A percentile compares a stretch with the other conserved stretches of the same genome.
Conservation (phyloP, 805 yeast genomes). For the Wickerhamiella occidentalis region DNA sequence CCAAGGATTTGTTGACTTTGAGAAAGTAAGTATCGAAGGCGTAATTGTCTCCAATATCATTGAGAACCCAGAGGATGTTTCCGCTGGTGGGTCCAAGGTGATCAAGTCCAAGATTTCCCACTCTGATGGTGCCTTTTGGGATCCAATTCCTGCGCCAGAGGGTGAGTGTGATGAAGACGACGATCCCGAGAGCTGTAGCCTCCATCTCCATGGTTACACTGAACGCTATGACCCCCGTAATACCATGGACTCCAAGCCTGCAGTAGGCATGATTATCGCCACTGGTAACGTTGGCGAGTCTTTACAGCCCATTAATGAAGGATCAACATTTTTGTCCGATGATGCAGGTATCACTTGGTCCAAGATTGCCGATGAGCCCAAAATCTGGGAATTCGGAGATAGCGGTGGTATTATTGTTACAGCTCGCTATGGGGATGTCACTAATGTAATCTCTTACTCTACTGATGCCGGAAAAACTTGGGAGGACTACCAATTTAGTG, state of each 20-base stretch:
- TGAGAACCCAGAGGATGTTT: slow-evolving; percentile 38
- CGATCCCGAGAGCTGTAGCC: slow-evolving; percentile 45
- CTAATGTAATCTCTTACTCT: slow-evolving; percentile 53
- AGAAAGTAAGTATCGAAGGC: slow-evolving; percentile 76
- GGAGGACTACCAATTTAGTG: slow-evolving; percentile 52
- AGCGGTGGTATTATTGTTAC: slow-evolving; percentile 77
- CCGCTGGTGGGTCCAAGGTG: slow-evolving; percentile 38
- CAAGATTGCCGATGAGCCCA: slow-evolving; percentile 59
- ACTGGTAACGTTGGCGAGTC: slow-evolving; percentile 79
- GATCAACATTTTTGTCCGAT: slow-evolving; percentile 63
- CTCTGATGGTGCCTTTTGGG: slow-evolving; percentile 90
- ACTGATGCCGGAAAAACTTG: slow-evolving; percentile 72
- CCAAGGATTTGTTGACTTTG: slow-evolving; percentile 78
- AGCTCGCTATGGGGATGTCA: slow-evolving; percentile 45
- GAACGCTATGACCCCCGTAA: slow-evolving; percentile 77
- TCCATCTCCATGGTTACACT: slow-evolving; percentile 82
- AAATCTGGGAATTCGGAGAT: slow-evolving; percentile 95
- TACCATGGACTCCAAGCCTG: slow-evolving; percentile 77
- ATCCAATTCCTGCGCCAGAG: slow-evolving; percentile 53
- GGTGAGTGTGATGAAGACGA: slow-evolving; percentile 46
- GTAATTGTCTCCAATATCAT: slow-evolving; percentile 65
- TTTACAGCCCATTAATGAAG: slow-evolving; percentile 39
- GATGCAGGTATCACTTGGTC: slow-evolving; percentile 91
- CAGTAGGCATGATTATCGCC: slow-evolving; percentile 79
- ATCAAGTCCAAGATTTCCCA: slow-evolving; percentile 66